Percentiles rank a stretch among this genome's conserved stretches.
These are phyloP conservation scores for Yarrowia galli DNA, from an alignment of 1,139 yeast species.

Conservation along the genomic window DNA sequence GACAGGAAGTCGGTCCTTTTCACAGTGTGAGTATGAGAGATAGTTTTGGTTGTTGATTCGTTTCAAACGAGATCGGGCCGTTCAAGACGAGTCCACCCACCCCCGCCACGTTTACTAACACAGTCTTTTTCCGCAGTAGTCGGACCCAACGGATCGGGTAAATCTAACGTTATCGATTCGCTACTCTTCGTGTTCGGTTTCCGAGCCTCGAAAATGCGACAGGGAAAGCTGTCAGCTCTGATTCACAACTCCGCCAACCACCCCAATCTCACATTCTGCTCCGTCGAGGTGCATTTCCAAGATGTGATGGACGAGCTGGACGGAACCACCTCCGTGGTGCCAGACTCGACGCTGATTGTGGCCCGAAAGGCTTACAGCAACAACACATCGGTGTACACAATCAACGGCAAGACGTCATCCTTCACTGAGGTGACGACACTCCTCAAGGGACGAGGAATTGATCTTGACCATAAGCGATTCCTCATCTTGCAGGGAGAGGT, in stretches of 20 bases:
- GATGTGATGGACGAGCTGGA: constrained; percentile 72
- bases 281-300: constrained; percentile 91
- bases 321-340: constrained; percentile 55
- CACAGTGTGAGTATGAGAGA: constrained; percentile 51
- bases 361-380: constrained; percentile 80
- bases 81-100: no score
- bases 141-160: constrained; percentile 99
- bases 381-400: constrained; percentile 78
- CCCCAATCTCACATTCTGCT: constrained; percentile 74
- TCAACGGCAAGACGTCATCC: constrained; percentile 72
- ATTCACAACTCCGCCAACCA: constrained; percentile 80
- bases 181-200: constrained; percentile 96
- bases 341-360: constrained; percentile 68
- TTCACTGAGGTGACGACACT: constrained; percentile 82
- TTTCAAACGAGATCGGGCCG: no score
- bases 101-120: not conserved
- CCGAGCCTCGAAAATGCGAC: constrained; percentile 96
- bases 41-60: no score
- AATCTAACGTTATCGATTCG: constrained; percentile 96
- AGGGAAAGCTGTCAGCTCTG: constrained; percentile 85
- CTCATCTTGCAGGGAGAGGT: constrained; percentile 97
- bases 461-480: constrained; percentile 92
- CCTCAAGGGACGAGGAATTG: constrained; percentile 85
- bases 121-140: constrained; percentile 95
- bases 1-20: constrained; percentile 94